phyloP scores from a whole-genome alignment of 2,329 filamentous ascomycete species.

The Erysiphe pulchra region DNA sequence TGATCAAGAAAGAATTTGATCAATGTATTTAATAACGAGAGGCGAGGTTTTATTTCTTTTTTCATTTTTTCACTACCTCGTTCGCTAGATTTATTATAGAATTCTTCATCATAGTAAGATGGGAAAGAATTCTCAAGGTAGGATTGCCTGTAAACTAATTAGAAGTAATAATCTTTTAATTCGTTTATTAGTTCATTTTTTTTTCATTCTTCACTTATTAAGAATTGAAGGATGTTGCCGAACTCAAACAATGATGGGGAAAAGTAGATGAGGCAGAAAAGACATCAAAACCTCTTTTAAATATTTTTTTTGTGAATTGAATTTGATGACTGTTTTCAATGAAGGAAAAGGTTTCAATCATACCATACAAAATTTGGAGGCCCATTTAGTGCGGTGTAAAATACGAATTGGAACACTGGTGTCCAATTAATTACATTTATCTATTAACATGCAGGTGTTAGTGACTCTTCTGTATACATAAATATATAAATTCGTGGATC shows the following conservation, averaged over 20 bases:
- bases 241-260: no score
- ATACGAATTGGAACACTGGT: slow-evolving; percentile 49
- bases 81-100: slow-evolving; percentile 18
- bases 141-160: slow-evolving; percentile 33
- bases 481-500: no score
- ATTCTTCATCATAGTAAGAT: slow-evolving; percentile 19
- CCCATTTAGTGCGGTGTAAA: slow-evolving; percentile 46
- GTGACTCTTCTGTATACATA: background rate
- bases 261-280: no score
- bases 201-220: background rate
- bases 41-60: slow-evolving; percentile 19
- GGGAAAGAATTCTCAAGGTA: slow-evolving; percentile 54
- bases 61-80: slow-evolving; percentile 19
- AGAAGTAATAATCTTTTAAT: slow-evolving; percentile 2
- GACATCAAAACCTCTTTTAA: no score
- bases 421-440: slow-evolving; percentile 33
- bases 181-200: background rate
- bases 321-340: background rate
- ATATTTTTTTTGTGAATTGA: no score
- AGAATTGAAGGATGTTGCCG: no score
- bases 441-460: slow-evolving; percentile 20
- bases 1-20: slow-evolving; percentile 46
- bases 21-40: slow-evolving; percentile 36
- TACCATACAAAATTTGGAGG: slow-evolving; percentile 70
- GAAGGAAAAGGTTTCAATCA: slow-evolving; percentile 6